Evolutionary conservation across 2,329 filamentous ascomycete genomes (phyloP).

Genomic region (Exophiala alcalophila): DNA sequence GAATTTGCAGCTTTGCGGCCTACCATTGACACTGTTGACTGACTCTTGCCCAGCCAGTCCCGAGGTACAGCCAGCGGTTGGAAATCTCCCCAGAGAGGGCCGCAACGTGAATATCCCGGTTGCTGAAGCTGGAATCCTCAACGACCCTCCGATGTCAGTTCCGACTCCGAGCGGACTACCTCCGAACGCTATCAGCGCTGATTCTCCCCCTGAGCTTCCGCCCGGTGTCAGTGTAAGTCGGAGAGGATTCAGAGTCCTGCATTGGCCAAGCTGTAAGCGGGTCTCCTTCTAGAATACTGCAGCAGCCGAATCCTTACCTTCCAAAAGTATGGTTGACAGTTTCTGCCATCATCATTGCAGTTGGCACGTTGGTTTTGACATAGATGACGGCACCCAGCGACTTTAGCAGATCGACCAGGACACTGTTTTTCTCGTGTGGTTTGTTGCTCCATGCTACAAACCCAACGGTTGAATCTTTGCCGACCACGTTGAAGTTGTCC

Average conservation of each 20-base stretch:
- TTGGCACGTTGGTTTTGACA: slow-evolving; percentile 55
- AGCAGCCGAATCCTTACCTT: slow-evolving; percentile 39
- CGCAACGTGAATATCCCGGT: slow-evolving; percentile 48
- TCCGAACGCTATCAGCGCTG: slow-evolving; percentile 34
- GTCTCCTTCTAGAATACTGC: neutral
- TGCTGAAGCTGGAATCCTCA: slow-evolving; percentile 40
- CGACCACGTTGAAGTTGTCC: slow-evolving; percentile 29
- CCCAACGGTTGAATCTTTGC: slow-evolving; percentile 27
- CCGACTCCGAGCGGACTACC: slow-evolving; percentile 33
- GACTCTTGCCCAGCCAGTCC: slow-evolving; percentile 52
- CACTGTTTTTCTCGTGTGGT: slow-evolving; percentile 28
- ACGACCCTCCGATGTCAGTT: slow-evolving; percentile 37
- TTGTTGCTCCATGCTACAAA: slow-evolving; percentile 38
- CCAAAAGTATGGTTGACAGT: neutral
- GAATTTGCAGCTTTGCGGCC: too few relatives aligned
- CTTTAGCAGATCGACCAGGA: slow-evolving; percentile 38
- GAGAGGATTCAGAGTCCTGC: slow-evolving; percentile 41
- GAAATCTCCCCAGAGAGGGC: slow-evolving; percentile 34
- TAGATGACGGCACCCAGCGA: slow-evolving; percentile 40
- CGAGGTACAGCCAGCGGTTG: slow-evolving; percentile 55
- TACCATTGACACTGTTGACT: slow-evolving; percentile 62
- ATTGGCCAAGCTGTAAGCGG: slow-evolving; percentile 35
- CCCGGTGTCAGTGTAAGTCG: slow-evolving; percentile 34
- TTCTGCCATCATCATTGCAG: slow-evolving; percentile 48
- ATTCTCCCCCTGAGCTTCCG: slow-evolving; percentile 39